Base-by-base conservation (phyloP, 371 early-diverging fungal genomes). In the Mortierella sp. region DNA sequence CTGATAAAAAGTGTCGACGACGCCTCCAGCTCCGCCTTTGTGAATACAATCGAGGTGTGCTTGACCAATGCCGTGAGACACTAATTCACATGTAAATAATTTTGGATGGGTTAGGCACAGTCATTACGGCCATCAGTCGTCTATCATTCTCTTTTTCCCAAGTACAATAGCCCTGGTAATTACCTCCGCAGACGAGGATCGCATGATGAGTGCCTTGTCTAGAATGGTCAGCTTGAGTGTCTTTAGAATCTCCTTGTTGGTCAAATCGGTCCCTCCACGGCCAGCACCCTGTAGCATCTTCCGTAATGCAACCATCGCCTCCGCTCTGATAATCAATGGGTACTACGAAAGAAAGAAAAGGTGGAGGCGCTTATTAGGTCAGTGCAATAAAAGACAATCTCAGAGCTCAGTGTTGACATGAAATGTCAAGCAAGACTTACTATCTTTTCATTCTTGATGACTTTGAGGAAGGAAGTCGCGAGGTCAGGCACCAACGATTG, bases 401-500 rank as follows among this genome's bases (percentile, higher is more conserved):
- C 34, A 43, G 40, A 48, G 22, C 9, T 37, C 7, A 6, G 2
- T 31, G 48, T 50, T 6, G 37, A 67, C 67, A 22, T 43, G 13
- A 45, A 52, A 40, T 39, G 29, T 24, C 4, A 22, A 26, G 5
- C 31, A 68, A 13, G 39, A 79, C 89, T 70, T 87, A 95, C 95
- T 76, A 92, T 95, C 61, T 88, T 85, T 58, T 91, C 90, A 41
- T 86, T 92, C 68, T 93, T 94, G 41, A 93, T 88, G 4, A 91
- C 79, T 77, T 93, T 94, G 34, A 94, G 65, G 29, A 92, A 86
- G 7, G 93, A 81, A 5, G 86, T 85, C 0, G 93, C 86, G 14
- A 96, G 94, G 65, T 97, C 98, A 11, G 92, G 91, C 73, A 96
- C 94, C 40, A 96, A 79, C 1, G 95, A 95, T 45, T 93, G 79